Evolutionary conservation across 129 eudicot species (phyloP).

Genomic region (Ambrosia trifida): DNA sequence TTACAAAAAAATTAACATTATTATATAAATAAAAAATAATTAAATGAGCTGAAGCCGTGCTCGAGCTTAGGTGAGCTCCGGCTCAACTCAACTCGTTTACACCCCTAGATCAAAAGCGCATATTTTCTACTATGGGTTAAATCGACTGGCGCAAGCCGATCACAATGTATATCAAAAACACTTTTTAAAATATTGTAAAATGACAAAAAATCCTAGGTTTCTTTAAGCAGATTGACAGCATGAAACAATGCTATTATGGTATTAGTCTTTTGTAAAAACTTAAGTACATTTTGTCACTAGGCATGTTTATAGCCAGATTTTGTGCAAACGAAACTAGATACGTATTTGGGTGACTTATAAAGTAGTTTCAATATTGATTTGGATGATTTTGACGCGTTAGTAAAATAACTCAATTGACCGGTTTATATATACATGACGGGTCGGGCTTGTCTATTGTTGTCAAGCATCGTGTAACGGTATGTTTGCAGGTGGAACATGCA

Average conservation of each 20-base stretch:
- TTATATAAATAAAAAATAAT: no score
- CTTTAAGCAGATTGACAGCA: neutral
- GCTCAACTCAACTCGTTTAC: neutral
- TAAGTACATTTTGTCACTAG: neutral
- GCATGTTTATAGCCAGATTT: neutral
- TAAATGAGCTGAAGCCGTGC: no score
- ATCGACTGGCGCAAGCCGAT: neutral
- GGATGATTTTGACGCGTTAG: neutral
- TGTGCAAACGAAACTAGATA: neutral
- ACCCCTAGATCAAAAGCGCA: neutral
- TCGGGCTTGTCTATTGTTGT: neutral
- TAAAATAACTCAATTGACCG: neutral
- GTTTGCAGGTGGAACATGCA: slow-evolving; percentile 77
- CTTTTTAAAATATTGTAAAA: no score
- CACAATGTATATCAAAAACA: neutral
- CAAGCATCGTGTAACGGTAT: neutral
- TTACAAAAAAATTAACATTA: no score
- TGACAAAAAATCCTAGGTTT: no score
- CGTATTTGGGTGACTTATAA: neutral
- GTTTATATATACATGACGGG: neutral
- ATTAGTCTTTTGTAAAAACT: neutral
- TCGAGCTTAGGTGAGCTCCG: no score
- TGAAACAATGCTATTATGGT: neutral
- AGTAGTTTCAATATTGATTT: neutral
- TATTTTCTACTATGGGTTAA: neutral